These are phyloP conservation scores for Thraustochytrium striatum DNA, from an alignment of 352 stramenopile genomes.

Conservation along the genomic window DNA sequence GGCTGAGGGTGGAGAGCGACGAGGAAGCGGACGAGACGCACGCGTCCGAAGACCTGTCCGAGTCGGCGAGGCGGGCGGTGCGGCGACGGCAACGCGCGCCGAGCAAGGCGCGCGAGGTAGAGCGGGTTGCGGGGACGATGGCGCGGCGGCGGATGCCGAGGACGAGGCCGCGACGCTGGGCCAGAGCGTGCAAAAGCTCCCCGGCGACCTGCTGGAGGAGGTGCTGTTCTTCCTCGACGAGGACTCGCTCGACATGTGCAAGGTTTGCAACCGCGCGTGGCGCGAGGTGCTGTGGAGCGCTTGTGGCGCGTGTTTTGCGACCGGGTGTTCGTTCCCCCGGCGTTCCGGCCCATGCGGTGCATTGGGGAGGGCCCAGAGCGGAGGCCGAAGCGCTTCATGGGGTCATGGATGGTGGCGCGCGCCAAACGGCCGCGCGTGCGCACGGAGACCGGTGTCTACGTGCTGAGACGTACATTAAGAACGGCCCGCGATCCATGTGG, in stretches of 20 bases:
- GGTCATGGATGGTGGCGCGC: neutral
- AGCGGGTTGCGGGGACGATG: neutral
- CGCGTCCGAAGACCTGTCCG: no score
- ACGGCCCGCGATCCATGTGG: neutral
- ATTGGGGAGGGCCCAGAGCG: neutral
- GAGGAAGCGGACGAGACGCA: neutral
- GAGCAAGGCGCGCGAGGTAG: neutral
- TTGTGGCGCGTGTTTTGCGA: conserved; percentile 27
- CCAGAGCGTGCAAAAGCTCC: neutral
- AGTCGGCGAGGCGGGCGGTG: no score
- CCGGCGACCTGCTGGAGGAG: neutral
- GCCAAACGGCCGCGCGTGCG: conserved; percentile 1
- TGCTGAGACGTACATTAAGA: conserved; percentile 21
- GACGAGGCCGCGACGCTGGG: conserved; percentile 18
- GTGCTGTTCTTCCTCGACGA: conserved; percentile 18
- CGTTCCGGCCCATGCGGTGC: conserved; percentile 17
- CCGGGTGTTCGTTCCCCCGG: neutral
- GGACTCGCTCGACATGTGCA: neutral
- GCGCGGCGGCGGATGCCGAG: neutral
- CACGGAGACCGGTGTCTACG: conserved; percentile 13
- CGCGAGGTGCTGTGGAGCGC: neutral
- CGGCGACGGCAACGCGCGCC: neutral
- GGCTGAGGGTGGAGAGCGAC: neutral
- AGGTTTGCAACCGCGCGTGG: conserved; percentile 30
- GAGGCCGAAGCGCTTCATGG: neutral